phyloP scores from a whole-genome alignment of 106 monocot genomes.

The Apostasia shenzhenica region DNA sequence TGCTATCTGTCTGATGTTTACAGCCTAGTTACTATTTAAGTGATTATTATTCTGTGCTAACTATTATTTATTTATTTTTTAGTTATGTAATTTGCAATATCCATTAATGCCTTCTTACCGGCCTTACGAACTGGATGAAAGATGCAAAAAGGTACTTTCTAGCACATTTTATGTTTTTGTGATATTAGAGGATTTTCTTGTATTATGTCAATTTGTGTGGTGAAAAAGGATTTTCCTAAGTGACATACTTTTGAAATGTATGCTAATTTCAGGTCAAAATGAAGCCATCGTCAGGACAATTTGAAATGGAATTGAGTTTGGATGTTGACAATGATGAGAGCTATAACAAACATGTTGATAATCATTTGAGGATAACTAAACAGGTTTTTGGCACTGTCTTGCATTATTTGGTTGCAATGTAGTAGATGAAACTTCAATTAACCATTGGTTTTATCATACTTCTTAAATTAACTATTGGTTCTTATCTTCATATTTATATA shows the following conservation, averaged over 20 bases:
- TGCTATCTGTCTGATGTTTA: too few species aligned
- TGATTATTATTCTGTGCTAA: not conserved
- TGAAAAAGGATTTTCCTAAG: not conserved
- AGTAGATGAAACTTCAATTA: not conserved
- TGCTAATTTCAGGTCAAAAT: slow-evolving; percentile 16
- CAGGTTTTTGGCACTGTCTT: slow-evolving; percentile 8
- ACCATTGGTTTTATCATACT: not conserved
- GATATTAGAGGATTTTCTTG: not conserved
- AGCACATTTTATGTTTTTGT: not conserved
- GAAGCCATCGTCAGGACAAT: slow-evolving; percentile 11
- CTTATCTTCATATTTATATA: too few species aligned
- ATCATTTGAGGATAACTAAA: slow-evolving; percentile 6
- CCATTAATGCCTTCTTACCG: slow-evolving; percentile 18
- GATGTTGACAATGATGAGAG: slow-evolving; percentile 11
- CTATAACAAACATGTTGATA: slow-evolving; percentile 10
- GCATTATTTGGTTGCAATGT: not conserved
- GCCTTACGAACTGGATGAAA: slow-evolving; percentile 23
- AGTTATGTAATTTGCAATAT: slow-evolving; percentile 25
- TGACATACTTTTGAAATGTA: not conserved
- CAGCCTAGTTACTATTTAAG: not conserved
- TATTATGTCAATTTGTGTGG: not conserved
- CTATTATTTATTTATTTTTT: slow-evolving; percentile 2
- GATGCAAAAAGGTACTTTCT: slow-evolving; percentile 14
- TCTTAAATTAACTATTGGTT: not conserved
- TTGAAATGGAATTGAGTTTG: slow-evolving; percentile 25